phyloP scores from a whole-genome alignment of 768 basidiomycete genomes.

The Pleurotus platypus region DNA sequence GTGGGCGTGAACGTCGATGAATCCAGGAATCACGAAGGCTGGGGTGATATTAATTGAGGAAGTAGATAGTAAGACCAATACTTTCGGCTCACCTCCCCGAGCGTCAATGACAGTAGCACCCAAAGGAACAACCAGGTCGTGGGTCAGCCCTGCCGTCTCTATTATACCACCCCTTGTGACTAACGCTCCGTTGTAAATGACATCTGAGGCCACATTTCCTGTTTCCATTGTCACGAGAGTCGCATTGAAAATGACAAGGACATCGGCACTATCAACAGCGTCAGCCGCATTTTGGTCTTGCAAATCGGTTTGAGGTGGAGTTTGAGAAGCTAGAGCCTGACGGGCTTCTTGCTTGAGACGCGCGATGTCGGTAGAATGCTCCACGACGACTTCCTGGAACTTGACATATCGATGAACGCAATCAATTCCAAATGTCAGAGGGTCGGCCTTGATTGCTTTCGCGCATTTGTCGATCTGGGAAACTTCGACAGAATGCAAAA shows the following conservation, averaged over 20 bases:
- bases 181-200: conserved; percentile 50
- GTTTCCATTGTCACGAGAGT: conserved; percentile 69
- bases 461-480: conserved; percentile 48
- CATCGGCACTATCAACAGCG: conserved; percentile 28
- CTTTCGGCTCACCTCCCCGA: conserved; percentile 48
- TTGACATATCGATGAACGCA: conserved; percentile 57
- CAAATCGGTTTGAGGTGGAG: neutral
- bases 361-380: conserved; percentile 57
- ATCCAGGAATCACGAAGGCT: conserved; percentile 70
- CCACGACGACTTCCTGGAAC: conserved; percentile 54
- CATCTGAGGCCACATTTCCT: conserved; percentile 42
- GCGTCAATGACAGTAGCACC: conserved; percentile 51
- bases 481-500: conserved; percentile 59
- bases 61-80: neutral
- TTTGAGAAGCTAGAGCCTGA: conserved; percentile 13
- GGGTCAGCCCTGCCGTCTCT: conserved; percentile 37
- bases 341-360: conserved; percentile 54
- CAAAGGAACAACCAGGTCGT: conserved; percentile 27
- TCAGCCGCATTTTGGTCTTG: neutral
- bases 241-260: conserved; percentile 62
- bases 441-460: conserved; percentile 44
- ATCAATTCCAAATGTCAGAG: conserved; percentile 53
- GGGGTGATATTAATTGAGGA: neutral
- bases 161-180: conserved; percentile 58
- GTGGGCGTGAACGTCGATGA: conserved; percentile 76